Percentiles rank a stretch among this genome's conserved stretches.
These are phyloP conservation scores for Dissophora ornata DNA, from an alignment of 192 early-diverging fungal genomes.

Conservation along the genomic window DNA sequence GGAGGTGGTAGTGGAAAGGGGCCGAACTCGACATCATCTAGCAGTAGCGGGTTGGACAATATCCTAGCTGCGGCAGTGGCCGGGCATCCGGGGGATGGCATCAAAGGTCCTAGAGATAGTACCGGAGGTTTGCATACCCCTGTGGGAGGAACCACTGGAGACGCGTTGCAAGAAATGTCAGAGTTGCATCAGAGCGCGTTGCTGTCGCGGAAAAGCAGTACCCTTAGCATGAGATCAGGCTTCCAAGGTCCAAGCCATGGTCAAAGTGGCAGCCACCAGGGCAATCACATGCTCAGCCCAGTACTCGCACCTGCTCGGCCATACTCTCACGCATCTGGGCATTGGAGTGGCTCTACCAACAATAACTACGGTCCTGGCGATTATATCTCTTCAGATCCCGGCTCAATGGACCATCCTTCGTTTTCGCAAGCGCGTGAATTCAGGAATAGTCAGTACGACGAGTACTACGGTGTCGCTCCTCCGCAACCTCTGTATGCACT, in stretches of 20 bases:
- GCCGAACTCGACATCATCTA: neutral
- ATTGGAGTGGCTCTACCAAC: neutral
- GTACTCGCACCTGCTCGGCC: neutral
- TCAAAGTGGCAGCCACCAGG: neutral
- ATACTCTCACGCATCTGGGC: conserved; percentile 1
- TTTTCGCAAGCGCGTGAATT: neutral
- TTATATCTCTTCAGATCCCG: conserved; percentile 2
- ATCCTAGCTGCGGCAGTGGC: neutral
- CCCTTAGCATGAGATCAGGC: conserved; percentile 14
- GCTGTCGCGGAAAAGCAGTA: conserved; percentile 23
- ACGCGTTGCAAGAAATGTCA: conserved; percentile 36
- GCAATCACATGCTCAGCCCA: conserved; percentile 10
- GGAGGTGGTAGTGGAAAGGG: neutral
- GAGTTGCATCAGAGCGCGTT: conserved; percentile 25
- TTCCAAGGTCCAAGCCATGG: neutral
- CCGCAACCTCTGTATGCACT: conserved; percentile 1
- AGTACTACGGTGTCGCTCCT: conserved; percentile 9
- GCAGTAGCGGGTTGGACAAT: neutral
- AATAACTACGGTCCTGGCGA: too few species aligned
- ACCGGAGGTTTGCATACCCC: too few species aligned
- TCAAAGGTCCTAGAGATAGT: too few species aligned
- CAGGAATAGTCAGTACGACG: conserved; percentile 22
- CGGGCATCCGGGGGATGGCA: too few species aligned
- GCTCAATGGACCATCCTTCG: too few species aligned
- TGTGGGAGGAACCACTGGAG: too few species aligned